Conservation (phyloP, 2,329 filamentous ascomycete genomes). For the Cordyceps sp. region DNA sequence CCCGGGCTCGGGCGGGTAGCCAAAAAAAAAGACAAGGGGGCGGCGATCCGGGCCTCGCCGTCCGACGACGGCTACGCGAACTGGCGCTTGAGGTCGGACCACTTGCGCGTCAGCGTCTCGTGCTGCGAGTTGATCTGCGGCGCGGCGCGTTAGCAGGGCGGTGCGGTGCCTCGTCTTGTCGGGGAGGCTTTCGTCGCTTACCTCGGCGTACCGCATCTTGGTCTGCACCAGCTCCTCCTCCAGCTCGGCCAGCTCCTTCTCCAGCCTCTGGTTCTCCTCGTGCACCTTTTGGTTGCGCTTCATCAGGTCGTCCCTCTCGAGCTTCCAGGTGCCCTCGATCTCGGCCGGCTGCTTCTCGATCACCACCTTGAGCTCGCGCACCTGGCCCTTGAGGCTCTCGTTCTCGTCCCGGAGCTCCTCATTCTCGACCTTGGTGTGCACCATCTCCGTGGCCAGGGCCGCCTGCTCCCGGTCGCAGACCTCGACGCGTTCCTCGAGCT, state of each 20-base stretch:
- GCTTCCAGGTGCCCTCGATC: conserved; percentile 64
- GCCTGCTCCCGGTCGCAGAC: conserved; percentile 83
- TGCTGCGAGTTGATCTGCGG: conserved; percentile 52
- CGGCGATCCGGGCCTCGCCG: no score
- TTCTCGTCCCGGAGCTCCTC: conserved; percentile 80
- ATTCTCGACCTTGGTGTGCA: conserved; percentile 86
- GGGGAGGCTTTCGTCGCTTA: conserved; percentile 28
- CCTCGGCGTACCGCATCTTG: conserved; percentile 92
- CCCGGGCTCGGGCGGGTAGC: no score
- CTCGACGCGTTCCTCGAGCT: conserved; percentile 75
- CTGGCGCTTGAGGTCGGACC: conserved; percentile 53
- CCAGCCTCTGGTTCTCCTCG: conserved; percentile 74
- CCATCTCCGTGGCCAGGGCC: conserved; percentile 75
- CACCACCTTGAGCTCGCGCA: conserved; percentile 67
- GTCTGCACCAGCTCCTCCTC: conserved; percentile 84
- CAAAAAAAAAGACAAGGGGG: no score
- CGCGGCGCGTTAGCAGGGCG: conserved; percentile 4
- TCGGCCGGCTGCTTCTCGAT: conserved; percentile 83
- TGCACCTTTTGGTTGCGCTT: conserved; percentile 84
- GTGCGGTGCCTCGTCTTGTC: no score
- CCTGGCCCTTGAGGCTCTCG: conserved; percentile 71
- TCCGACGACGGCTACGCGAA: no score
- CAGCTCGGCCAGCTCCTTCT: conserved; percentile 81
- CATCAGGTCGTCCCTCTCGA: conserved; percentile 84
- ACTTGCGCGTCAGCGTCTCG: conserved; percentile 59